phyloP scores from a whole-genome alignment of 2,329 filamentous ascomycete species.

The Pleomassaria siparia region DNA sequence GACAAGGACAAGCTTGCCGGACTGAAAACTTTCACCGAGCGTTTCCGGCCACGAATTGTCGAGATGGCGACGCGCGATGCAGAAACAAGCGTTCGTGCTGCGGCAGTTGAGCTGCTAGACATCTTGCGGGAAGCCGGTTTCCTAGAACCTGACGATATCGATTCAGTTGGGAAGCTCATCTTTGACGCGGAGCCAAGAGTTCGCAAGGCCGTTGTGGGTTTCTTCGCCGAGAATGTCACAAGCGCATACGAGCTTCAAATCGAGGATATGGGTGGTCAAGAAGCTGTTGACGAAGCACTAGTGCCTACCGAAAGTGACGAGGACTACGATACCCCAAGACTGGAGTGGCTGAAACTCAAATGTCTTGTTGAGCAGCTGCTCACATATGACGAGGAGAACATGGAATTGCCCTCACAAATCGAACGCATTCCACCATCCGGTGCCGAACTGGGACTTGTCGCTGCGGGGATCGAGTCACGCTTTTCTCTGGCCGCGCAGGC shows the following conservation, averaged over 20 bases:
- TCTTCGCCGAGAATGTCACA: constrained; percentile 85
- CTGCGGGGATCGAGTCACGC: constrained; percentile 71
- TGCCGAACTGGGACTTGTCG: constrained; percentile 53
- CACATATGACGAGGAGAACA: constrained; percentile 72
- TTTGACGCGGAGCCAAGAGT: constrained; percentile 85
- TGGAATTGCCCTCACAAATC: constrained; percentile 56
- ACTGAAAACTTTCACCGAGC: constrained; percentile 88
- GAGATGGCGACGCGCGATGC: constrained; percentile 90
- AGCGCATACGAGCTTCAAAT: constrained; percentile 78
- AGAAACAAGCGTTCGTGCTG: constrained; percentile 76
- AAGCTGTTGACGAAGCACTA: constrained; percentile 73
- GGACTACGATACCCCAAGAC: constrained; percentile 72
- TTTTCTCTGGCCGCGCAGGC: constrained; percentile 84
- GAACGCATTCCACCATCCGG: constrained; percentile 46
- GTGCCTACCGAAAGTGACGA: constrained; percentile 70
- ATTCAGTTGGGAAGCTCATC: constrained; percentile 81
- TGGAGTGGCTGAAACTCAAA: constrained; percentile 90
- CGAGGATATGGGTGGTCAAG: constrained; percentile 81
- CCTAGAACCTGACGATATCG: constrained; percentile 88
- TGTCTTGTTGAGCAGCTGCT: constrained; percentile 82
- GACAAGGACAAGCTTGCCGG: constrained; percentile 74
- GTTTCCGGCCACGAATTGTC: constrained; percentile 81
- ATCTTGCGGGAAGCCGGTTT: constrained; percentile 80
- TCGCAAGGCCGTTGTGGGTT: constrained; percentile 83
- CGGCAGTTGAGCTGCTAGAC: constrained; percentile 79